Evolutionary conservation across 768 basidiomycete genomes (phyloP).

Genomic region (Boletus sensibilis): DNA sequence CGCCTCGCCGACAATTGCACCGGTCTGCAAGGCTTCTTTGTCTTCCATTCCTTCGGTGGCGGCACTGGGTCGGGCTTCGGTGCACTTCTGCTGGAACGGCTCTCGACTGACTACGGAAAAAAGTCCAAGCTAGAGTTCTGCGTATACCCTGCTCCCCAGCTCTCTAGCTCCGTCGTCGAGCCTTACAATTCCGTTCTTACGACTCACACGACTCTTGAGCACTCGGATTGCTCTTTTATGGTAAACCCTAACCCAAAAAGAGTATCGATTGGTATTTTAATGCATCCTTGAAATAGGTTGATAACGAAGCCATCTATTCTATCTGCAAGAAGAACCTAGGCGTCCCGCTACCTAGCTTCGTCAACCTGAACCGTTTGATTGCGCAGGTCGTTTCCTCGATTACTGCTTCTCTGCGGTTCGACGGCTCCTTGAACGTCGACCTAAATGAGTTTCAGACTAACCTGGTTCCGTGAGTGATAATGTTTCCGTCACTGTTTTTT

Average conservation of each 20-base stretch:
- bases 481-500: background rate
- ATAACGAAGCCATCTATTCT: slow-evolving; percentile 99
- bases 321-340: slow-evolving; percentile 97
- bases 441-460: slow-evolving; percentile 99
- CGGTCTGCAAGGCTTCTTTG: slow-evolving; percentile 99
- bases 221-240: slow-evolving; percentile 99
- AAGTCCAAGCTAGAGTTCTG: slow-evolving; percentile 99
- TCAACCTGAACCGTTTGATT: slow-evolving; percentile 93
- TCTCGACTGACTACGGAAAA: slow-evolving; percentile 98
- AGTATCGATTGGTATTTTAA: slow-evolving; percentile 2
- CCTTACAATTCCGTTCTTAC: slow-evolving; percentile 98
- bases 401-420: slow-evolving; percentile 95
- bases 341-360: slow-evolving; percentile 82
- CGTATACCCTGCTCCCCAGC: slow-evolving; percentile 92
- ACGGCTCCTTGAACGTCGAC: slow-evolving; percentile 96
- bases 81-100: slow-evolving; percentile 92
- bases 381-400: slow-evolving; percentile 98
- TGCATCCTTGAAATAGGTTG: slow-evolving; percentile 55
- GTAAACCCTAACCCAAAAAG: slow-evolving; percentile 36
- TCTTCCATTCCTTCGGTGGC: slow-evolving; percentile 99
- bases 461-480: slow-evolving; percentile 79
- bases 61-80: slow-evolving; percentile 99
- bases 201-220: slow-evolving; percentile 98
- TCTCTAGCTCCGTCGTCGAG: slow-evolving; percentile 96
- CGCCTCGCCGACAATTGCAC: slow-evolving; percentile 97